Base-by-base conservation (phyloP, 208 protist genomes). In the Acanthamoeba castellanii region DNA sequence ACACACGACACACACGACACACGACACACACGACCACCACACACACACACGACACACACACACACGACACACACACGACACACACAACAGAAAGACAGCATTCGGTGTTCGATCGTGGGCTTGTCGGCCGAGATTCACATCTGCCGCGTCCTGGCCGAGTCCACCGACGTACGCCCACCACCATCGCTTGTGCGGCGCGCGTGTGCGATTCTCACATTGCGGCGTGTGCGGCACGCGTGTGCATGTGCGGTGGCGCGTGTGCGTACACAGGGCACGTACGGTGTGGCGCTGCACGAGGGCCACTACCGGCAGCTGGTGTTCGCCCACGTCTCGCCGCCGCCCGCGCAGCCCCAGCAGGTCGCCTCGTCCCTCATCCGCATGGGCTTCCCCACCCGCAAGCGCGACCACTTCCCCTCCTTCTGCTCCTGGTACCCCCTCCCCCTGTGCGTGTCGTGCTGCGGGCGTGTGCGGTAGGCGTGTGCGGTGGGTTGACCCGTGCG, bases 91-190 rank as follows among this genome's bases (percentile, higher is more conserved):
- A 61, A 82, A 27, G 94, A 96, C 45, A 32, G 20, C 1, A 96
- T 96, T n/a, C 68, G 94, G 61, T 94, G 94, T 9, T 97, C 94
- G n/a, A 93, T 98, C 47, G 94, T 98, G 30, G 78, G 94, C 52
- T 82, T 98, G 14, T 57, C 95, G 1, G 97, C 97, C 22, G 97
- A 97, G 68, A 25, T 98, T 11, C 95, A 90, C 82, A 90, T 98
- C 90, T 97, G 95, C 47, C 92, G 95, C 47, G 52, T 92, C 34
- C 90, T 98, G 0, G 11, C 94, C 0, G 94, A 97, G 76, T 61
- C 92, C 25, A 98, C 97, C 0, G 72, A 95, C 92, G 76, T 84
- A 84, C 76, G 68, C 66, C 55, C n/a, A 82, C 37, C 68, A 32
- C 94, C n/a, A n/a, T n/a, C n/a, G n/a, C n/a, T n/a, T n/a, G n/a